phyloP scores from a whole-genome alignment of 768 basidiomycete genomes.

The Artomyces pyxidatus region DNA sequence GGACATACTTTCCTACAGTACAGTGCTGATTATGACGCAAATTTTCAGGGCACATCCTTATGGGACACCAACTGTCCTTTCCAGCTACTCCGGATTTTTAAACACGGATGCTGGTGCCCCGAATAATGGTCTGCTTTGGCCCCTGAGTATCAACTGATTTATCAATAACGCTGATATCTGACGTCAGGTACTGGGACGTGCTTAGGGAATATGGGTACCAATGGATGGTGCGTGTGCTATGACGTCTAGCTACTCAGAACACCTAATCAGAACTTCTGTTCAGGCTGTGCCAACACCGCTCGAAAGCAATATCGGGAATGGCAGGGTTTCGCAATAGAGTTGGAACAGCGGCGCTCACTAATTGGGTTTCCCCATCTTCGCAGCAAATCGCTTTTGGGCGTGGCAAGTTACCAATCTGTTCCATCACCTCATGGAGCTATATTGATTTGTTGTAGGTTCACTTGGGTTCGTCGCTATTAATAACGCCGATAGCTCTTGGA shows the following conservation, averaged over 20 bases:
- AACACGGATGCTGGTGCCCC: constrained; percentile 51
- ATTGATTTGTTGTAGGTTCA: constrained; percentile 36
- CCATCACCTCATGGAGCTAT: too few relatives aligned
- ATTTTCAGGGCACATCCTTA: constrained; percentile 54
- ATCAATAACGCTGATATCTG: too few relatives aligned
- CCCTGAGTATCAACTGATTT: too few relatives aligned
- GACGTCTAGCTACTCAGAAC: background rate
- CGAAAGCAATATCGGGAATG: constrained; percentile 50
- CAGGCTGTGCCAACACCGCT: constrained; percentile 58
- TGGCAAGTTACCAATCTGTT: constrained; percentile 38
- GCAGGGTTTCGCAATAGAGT: constrained; percentile 53
- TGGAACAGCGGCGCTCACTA: constrained; percentile 38
- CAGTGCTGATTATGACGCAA: background rate
- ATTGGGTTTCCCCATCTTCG: constrained; percentile 51
- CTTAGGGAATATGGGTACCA: constrained; percentile 36
- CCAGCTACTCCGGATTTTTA: constrained; percentile 43
- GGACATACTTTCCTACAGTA: background rate
- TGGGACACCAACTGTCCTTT: constrained; percentile 57
- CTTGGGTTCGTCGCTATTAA: constrained; percentile 62
- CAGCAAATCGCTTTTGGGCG: constrained; percentile 62
- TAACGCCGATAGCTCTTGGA: constrained; percentile 52
- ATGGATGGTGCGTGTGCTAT: constrained; percentile 33
- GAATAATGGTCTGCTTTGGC: constrained; percentile 42
- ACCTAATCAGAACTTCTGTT: background rate
- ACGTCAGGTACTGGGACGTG: constrained; percentile 49